A percentile compares a stretch with the other conserved stretches of the same genome.
Conservation (phyloP, 2,329 filamentous ascomycete genomes). For the Myriosclerotinia duriaeana region DNA sequence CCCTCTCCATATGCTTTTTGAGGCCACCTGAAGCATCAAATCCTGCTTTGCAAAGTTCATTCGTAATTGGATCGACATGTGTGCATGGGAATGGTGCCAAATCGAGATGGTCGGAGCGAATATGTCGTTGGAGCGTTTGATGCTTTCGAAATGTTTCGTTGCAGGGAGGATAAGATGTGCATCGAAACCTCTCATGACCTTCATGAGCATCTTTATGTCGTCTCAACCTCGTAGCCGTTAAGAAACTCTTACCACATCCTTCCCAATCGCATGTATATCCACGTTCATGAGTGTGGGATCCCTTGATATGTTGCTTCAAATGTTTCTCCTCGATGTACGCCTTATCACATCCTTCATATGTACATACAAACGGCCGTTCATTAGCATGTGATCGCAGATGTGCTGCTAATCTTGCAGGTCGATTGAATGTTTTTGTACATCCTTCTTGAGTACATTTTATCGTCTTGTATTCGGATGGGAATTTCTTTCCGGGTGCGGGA, state of each 20-base stretch:
- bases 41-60: slow-evolving; percentile 59
- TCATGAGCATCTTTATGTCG: slow-evolving; percentile 78
- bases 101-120: slow-evolving; percentile 72
- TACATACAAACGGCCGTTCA: slow-evolving; percentile 75
- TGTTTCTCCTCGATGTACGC: slow-evolving; percentile 85
- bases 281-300: slow-evolving; percentile 70
- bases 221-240: slow-evolving; percentile 74
- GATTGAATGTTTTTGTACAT: slow-evolving; percentile 83
- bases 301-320: slow-evolving; percentile 80
- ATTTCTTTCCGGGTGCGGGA: slow-evolving; percentile 49
- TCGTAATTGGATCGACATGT: slow-evolving; percentile 53
- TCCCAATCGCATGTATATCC: slow-evolving; percentile 69
- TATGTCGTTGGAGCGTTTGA: slow-evolving; percentile 79
- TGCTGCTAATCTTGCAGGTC: slow-evolving; percentile 74
- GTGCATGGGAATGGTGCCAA: slow-evolving; percentile 70
- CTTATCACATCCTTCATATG: slow-evolving; percentile 71
- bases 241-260: slow-evolving; percentile 76
- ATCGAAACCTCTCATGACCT: slow-evolving; percentile 72
- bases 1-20: slow-evolving; percentile 66
- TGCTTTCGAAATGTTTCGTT: slow-evolving; percentile 82
- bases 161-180: slow-evolving; percentile 68
- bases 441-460: slow-evolving; percentile 71
- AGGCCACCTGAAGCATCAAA: slow-evolving; percentile 75
- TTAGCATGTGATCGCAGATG: slow-evolving; percentile 85
- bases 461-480: slow-evolving; percentile 72